Evolutionary conservation across 495 filamentous ascomycete species (phyloP).

Genomic region (Aspergillus homomorphus): DNA sequence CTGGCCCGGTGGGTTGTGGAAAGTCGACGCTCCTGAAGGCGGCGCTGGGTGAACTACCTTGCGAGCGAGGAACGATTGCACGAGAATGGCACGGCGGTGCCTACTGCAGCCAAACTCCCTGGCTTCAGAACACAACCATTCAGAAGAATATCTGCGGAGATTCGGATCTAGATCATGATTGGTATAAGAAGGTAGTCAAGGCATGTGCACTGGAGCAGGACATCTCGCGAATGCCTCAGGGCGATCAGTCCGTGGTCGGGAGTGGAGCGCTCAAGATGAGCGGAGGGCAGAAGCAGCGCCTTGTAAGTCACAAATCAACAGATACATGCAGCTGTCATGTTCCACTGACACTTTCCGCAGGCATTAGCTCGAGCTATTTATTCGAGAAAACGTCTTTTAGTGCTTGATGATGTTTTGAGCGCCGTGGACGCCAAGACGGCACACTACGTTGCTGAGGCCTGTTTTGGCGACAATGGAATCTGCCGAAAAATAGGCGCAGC

Average conservation of each 20-base stretch:
- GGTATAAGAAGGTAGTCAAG: not conserved
- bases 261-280: not conserved
- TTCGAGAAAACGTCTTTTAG: not conserved
- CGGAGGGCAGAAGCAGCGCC: conserved; percentile 1
- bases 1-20: conserved; percentile 55
- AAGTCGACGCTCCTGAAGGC: conserved; percentile 52
- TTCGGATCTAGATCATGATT: not conserved
- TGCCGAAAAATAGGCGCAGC: not conserved
- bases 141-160: not conserved
- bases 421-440: not conserved
- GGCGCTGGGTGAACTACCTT: conserved; percentile 49
- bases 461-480: not conserved
- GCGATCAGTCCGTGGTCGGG: not conserved
- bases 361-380: not conserved
- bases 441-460: not conserved
- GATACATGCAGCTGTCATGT: not conserved
- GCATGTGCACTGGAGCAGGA: not conserved
- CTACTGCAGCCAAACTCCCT: conserved; percentile 5
- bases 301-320: not conserved
- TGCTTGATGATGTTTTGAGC: not conserved
- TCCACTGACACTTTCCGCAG: not conserved
- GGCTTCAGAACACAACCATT: not conserved
- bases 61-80: conserved; percentile 1
- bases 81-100: not conserved
- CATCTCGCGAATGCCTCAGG: not conserved